These are phyloP conservation scores for Malus hybrid DNA, from an alignment of 331 rosid species.

Conservation along the genomic window DNA sequence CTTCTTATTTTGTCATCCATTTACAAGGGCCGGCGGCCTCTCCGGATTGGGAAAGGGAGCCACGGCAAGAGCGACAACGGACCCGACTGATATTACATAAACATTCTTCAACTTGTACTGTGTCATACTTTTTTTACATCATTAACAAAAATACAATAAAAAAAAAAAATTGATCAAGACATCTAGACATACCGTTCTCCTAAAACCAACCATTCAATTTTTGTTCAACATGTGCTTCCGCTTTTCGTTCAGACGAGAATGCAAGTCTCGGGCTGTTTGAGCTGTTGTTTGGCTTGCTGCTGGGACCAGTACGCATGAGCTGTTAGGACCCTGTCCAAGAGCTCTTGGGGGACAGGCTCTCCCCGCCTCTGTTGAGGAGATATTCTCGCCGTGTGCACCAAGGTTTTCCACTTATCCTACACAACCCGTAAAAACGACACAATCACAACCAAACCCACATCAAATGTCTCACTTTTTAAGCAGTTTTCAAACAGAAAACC, in stretches of 20 bases:
- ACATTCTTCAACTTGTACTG: conserved; percentile 11
- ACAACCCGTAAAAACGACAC: conserved; percentile 4
- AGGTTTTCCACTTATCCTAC: conserved; percentile 95
- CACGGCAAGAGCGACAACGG: conserved; percentile 12
- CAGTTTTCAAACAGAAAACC: not conserved
- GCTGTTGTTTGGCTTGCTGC: conserved; percentile 58
- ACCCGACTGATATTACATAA: conserved; percentile 21
- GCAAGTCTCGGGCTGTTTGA: conserved; percentile 29
- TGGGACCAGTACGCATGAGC: conserved; percentile 87
- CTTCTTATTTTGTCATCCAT: conserved; percentile 45
- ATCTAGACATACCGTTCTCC: conserved; percentile 8
- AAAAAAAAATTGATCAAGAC: conserved; percentile 18
- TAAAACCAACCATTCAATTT: not conserved
- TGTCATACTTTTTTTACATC: conserved; percentile 35
- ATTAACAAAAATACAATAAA: conserved; percentile 22
- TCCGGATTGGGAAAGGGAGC: conserved; percentile 19
- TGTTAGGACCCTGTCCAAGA: conserved; percentile 70
- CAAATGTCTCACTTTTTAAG: conserved; percentile 19
- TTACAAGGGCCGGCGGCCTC: conserved; percentile 30
- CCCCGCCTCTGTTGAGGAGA: conserved; percentile 95
- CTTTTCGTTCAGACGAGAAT: conserved; percentile 23
- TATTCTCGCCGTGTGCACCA: conserved; percentile 92
- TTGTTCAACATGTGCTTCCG: not conserved
- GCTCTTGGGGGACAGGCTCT: conserved; percentile 88
- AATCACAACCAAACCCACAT: conserved; percentile 5